Evolutionary conservation across 176 grass and related monocot genomes (phyloP).

Genomic region (Carex cristatella): DNA sequence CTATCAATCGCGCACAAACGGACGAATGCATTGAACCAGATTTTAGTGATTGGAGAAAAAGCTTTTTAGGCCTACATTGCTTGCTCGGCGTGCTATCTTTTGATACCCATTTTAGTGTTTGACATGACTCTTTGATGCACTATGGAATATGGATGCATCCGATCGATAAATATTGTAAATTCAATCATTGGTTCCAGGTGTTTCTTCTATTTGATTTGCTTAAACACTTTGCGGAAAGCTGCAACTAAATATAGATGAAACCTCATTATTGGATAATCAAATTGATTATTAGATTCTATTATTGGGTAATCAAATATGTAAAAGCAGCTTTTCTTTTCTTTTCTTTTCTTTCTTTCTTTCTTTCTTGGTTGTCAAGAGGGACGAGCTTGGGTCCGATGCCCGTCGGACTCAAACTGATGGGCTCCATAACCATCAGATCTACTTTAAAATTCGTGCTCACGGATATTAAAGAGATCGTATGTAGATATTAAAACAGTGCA

Average conservation of each 20-base stretch:
- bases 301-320: no score
- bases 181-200: constrained; percentile 6
- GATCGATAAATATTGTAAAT: neutral
- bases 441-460: no score
- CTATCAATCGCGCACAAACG: constrained; percentile 12
- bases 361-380: no score
- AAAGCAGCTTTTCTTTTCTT: no score
- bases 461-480: no score
- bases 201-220: neutral
- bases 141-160: neutral
- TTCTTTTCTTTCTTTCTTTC: no score
- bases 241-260: neutral
- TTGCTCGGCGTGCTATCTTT: constrained; percentile 15
- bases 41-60: neutral
- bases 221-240: neutral
- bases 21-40: constrained; percentile 25
- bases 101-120: neutral
- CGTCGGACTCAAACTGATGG: no score
- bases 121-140: constrained; percentile 4
- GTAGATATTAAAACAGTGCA: no score
- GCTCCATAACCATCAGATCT: no score
- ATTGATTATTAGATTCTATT: neutral
- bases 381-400: no score
- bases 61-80: neutral
- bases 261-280: neutral